Conservation (phyloP, 805 yeast genomes). For the Huiozyma naganishii region DNA sequence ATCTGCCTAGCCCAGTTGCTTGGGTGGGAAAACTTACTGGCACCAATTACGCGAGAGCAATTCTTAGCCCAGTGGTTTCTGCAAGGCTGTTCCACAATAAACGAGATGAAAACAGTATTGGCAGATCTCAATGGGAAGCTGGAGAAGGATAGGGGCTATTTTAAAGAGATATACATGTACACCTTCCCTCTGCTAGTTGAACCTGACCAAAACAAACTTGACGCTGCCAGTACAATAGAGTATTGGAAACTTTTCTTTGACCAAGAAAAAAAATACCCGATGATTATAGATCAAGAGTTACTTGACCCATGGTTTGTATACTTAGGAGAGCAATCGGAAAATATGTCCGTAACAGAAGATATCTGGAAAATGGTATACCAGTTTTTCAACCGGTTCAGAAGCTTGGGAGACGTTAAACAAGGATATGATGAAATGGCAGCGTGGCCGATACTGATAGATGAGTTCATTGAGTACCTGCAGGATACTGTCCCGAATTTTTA, state of each 20-base stretch:
- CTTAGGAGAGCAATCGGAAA: constrained; percentile 32
- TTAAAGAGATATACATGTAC: constrained; percentile 54
- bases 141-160: constrained; percentile 30
- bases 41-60: constrained; percentile 13
- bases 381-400: constrained; percentile 43
- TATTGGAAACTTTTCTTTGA: constrained; percentile 67
- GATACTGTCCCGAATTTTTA: constrained; percentile 1
- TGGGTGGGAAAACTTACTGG: constrained; percentile 26
- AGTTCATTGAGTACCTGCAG: constrained; percentile 51
- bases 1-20: constrained; percentile 62
- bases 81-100: constrained; percentile 24
- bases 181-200: constrained; percentile 60
- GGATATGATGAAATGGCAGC: constrained; percentile 72
- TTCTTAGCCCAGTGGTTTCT: constrained; percentile 18
- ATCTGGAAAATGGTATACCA: constrained; percentile 77
- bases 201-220: constrained; percentile 44
- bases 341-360: constrained; percentile 48
- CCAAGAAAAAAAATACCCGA: constrained; percentile 4
- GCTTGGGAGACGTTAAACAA: constrained; percentile 39
- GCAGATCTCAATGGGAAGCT: constrained; percentile 28
- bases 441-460: constrained; percentile 89
- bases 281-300: constrained; percentile 19
- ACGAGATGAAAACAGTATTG: constrained; percentile 38
- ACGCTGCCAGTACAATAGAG: constrained; percentile 50
- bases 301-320: constrained; percentile 52